Evolutionary conservation across 805 yeast species (phyloP).

Genomic region (Metschnikowia lachancei): DNA sequence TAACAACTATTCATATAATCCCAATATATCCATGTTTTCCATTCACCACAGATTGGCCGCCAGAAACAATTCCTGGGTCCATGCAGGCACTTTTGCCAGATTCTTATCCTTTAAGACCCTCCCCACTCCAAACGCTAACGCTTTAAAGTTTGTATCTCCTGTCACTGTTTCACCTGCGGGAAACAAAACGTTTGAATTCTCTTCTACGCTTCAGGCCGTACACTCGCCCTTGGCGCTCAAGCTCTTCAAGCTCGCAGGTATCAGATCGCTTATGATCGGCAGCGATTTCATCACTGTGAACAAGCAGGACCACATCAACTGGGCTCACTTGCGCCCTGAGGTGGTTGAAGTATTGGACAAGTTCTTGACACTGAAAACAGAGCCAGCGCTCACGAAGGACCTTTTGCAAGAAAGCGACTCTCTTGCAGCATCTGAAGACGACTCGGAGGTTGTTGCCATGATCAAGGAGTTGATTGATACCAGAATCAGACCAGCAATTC

Average conservation of each 20-base stretch:
- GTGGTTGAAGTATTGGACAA: constrained; percentile 61
- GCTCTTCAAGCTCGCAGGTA: constrained; percentile 59
- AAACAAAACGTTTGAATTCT: constrained; percentile 50
- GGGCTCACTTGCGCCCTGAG: constrained; percentile 57
- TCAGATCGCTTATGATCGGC: constrained; percentile 71
- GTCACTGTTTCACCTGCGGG: constrained; percentile 49
- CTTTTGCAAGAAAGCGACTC: constrained; percentile 39
- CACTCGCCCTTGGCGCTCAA: constrained; percentile 64
- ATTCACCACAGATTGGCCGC: constrained; percentile 5
- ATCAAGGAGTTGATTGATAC: constrained; percentile 91
- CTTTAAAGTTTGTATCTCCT: constrained; percentile 60
- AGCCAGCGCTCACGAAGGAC: constrained; percentile 42
- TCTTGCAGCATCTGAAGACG: constrained; percentile 50
- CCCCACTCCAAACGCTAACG: constrained; percentile 74
- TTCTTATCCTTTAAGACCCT: constrained; percentile 43
- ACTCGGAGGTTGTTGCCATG: constrained; percentile 74
- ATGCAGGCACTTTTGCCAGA: constrained; percentile 16
- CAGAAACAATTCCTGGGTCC: constrained; percentile 8
- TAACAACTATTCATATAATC: not conserved
- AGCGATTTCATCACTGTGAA: constrained; percentile 71
- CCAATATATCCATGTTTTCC: not conserved
- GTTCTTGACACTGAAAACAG: constrained; percentile 38
- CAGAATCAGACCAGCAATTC: constrained; percentile 94
- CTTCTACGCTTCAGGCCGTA: constrained; percentile 51
- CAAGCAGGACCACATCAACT: constrained; percentile 57